A percentile compares a stretch with the other conserved stretches of the same genome.
Conservation (phyloP, 2,329 filamentous ascomycete genomes). For the Ceratocystis cacaofunesta region DNA sequence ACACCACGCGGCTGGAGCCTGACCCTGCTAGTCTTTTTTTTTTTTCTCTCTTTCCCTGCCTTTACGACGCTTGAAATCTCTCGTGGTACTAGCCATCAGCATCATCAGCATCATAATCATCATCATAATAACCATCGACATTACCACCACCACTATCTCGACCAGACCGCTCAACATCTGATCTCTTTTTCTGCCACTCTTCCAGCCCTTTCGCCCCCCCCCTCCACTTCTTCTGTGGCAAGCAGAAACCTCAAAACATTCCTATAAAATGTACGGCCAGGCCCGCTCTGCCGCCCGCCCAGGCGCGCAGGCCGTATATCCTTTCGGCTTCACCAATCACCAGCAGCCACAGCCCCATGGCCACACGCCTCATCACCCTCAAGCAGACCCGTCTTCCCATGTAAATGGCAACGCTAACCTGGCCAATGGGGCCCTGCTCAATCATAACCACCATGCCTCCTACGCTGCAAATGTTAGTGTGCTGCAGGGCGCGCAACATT, state of each 20-base stretch:
- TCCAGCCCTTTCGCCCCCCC: background rate
- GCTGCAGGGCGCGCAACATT: conserved; percentile 12
- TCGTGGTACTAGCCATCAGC: background rate
- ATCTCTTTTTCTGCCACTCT: background rate
- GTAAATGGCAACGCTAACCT: conserved; percentile 33
- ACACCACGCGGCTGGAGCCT: background rate
- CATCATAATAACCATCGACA: background rate
- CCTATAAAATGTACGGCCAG: conserved; percentile 7
- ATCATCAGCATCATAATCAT: background rate
- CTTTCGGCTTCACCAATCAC: conserved; percentile 57
- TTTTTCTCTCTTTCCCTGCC: background rate
- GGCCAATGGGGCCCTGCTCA: conserved; percentile 32
- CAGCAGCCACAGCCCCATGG: conserved; percentile 42
- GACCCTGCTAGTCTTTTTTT: background rate
- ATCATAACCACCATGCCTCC: conserved; percentile 15
- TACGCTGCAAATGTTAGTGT: conserved; percentile 12
- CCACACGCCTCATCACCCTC: conserved; percentile 48
- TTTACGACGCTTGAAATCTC: background rate
- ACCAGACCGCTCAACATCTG: background rate
- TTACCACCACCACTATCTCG: background rate
- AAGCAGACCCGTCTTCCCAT: conserved; percentile 41
- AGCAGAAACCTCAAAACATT: background rate
- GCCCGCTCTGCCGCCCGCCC: conserved; percentile 13
- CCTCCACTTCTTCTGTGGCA: background rate
- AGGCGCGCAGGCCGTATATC: conserved; percentile 21